Conservation (phyloP, 257 asterid species). For the Jacaranda copaia region DNA sequence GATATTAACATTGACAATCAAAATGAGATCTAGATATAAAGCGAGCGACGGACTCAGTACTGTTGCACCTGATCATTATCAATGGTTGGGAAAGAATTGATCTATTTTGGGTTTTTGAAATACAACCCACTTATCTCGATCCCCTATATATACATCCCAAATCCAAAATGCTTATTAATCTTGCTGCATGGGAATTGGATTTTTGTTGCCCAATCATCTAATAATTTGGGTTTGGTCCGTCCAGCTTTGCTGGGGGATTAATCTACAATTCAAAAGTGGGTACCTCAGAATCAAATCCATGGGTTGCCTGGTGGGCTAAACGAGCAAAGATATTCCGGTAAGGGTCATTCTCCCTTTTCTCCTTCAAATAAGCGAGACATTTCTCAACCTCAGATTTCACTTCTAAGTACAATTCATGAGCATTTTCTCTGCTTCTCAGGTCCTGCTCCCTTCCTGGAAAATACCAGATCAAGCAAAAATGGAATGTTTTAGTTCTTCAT, state of each 20-base stretch:
- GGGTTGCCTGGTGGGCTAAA: slow-evolving; percentile 59
- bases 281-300: slow-evolving; percentile 74
- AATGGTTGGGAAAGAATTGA: too few species aligned
- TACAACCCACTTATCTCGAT: too few species aligned
- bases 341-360: slow-evolving; percentile 75
- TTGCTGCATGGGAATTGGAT: not conserved
- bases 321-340: slow-evolving; percentile 72
- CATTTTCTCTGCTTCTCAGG: slow-evolving; percentile 65
- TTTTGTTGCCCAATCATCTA: too few species aligned
- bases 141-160: not conserved
- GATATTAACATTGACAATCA: too few species aligned
- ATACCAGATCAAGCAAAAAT: not conserved
- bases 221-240: not conserved
- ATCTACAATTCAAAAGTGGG: slow-evolving; percentile 68
- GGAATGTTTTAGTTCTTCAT: too few species aligned
- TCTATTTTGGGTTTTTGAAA: too few species aligned
- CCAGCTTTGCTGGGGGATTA: not conserved
- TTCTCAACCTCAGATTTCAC: slow-evolving; percentile 78
- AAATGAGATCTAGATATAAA: too few species aligned
- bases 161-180: not conserved
- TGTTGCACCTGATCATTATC: too few species aligned
- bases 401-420: slow-evolving; percentile 68
- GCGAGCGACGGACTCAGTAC: too few species aligned
- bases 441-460: slow-evolving; percentile 72
- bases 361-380: slow-evolving; percentile 65